Evolutionary conservation across 495 filamentous ascomycete species (phyloP).

Genomic region (Annulohypoxylon stygium): DNA sequence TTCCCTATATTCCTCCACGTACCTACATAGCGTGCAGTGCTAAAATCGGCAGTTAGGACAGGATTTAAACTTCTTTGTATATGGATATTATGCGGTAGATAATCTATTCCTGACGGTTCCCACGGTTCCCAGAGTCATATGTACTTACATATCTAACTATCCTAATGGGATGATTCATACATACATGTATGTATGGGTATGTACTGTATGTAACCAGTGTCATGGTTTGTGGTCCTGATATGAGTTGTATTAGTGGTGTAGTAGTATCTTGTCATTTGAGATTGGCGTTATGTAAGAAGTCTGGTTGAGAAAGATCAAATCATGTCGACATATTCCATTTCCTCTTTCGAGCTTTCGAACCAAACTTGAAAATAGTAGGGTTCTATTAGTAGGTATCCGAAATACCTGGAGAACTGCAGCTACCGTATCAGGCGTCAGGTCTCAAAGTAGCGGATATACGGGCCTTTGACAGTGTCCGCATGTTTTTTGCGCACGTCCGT

Average conservation of each 20-base stretch:
- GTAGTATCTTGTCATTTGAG: constrained; percentile 42
- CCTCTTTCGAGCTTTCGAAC: constrained; percentile 34
- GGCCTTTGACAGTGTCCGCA: constrained; percentile 15
- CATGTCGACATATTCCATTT: constrained; percentile 36
- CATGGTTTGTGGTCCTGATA: constrained; percentile 7
- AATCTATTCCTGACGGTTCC: constrained; percentile 18
- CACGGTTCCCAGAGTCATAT: constrained; percentile 8
- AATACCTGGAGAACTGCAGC: constrained; percentile 31
- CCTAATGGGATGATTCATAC: constrained; percentile 14
- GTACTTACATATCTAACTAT: neutral
- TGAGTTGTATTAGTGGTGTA: constrained; percentile 25
- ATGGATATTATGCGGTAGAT: constrained; percentile 11
- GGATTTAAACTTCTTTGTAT: constrained; percentile 5
- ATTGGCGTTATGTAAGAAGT: constrained; percentile 38
- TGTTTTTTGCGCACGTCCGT: constrained; percentile 13
- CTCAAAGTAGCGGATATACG: constrained; percentile 22
- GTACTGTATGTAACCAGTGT: neutral
- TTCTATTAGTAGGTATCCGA: constrained; percentile 21
- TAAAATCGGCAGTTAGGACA: constrained; percentile 14
- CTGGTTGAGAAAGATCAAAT: constrained; percentile 43
- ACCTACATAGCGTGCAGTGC: neutral
- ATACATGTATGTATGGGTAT: neutral
- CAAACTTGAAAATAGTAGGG: constrained; percentile 33
- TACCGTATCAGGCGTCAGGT: constrained; percentile 35
- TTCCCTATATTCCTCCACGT: neutral